Evolutionary conservation across 2,329 filamentous ascomycete species (phyloP), one percentile per base, ranked within the genome.

Genomic region (Neopestalotiopsis sp.): DNA sequence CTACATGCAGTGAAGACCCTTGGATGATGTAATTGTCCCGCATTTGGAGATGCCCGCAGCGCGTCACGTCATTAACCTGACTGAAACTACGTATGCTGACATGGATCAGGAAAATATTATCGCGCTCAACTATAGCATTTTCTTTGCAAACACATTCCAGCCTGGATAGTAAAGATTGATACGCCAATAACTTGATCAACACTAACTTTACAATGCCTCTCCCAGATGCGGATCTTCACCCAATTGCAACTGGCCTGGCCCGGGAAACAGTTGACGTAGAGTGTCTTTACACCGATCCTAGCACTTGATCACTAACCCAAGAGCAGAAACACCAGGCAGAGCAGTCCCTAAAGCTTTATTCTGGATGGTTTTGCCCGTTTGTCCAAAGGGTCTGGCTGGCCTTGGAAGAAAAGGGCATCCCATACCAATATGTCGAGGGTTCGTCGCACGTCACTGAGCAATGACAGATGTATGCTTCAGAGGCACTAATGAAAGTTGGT

Each of bases 361-460:
- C 70, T 9, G 71, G 72, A 56, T 70, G 71, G 69, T 73, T 75
- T 66, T 75, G 70, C 67, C 80, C 79, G 49, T 82, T 81, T 64
- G 79, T 88, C 4, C 86, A 89, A 76, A 81, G 87, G 24, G 82
- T 83, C 49, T 90, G 87, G 87, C 82, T 88, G 65, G 81, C 84
- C 2, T 82, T 90, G 9, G 85, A 89, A 75, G 87, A 89, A 72
- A 90, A 90, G 74, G 76, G 82, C 14, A 88, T 89, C 64, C 86
- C 85, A 9, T 90, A 90, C 75, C 84, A 89, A 78, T 87, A 87
- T 74, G 83, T 86, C 70, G 84, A 87, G 71, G 70, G 71, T 73
- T 28, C 24, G 24, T 28, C 24, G 24, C 24, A 28, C 24, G 24
- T 28, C 24, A 28, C 24, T 28, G 24, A 28, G 24, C 24, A 28